These are phyloP conservation scores for Aegilops umbellulata DNA, from an alignment of 176 grass and related monocot species.

Conservation along the genomic window DNA sequence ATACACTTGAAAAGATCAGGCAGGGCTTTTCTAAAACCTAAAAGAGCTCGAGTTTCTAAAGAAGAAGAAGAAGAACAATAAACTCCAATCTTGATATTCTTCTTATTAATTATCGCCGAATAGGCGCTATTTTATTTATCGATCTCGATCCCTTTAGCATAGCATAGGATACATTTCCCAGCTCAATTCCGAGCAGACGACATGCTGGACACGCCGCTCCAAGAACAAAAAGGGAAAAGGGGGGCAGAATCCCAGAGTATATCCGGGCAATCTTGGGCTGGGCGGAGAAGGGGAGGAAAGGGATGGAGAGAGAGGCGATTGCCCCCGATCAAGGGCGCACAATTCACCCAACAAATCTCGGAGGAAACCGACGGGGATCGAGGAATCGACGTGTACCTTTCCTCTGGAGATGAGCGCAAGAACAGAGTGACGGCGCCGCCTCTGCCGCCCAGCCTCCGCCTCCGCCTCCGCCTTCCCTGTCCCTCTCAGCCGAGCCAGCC, in stretches of 20 bases:
- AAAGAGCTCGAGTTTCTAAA: neutral
- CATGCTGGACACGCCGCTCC: neutral
- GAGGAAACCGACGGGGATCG: neutral
- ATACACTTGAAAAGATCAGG: neutral
- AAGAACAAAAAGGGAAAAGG: neutral
- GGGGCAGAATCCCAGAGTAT: neutral
- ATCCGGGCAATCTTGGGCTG: neutral
- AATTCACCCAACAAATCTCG: neutral
- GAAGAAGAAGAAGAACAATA: neutral
- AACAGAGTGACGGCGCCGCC: conserved; percentile 12
- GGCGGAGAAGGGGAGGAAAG: neutral
- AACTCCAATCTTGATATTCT: neutral
- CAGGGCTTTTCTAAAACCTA: neutral
- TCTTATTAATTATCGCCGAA: neutral
- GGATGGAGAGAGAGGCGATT: neutral
- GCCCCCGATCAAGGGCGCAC: neutral
- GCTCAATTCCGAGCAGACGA: neutral
- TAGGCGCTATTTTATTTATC: neutral
- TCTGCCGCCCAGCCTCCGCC: neutral
- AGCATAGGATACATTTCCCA: neutral
- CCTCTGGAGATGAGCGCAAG: neutral
- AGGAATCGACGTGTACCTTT: conserved; percentile 21
- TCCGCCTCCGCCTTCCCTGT: neutral
- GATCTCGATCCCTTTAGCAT: neutral
- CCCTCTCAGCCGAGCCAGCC: neutral